These are phyloP conservation scores for Cylindrotheca closterium DNA, from an alignment of 108 stramenopile genomes.

Conservation along the genomic window DNA sequence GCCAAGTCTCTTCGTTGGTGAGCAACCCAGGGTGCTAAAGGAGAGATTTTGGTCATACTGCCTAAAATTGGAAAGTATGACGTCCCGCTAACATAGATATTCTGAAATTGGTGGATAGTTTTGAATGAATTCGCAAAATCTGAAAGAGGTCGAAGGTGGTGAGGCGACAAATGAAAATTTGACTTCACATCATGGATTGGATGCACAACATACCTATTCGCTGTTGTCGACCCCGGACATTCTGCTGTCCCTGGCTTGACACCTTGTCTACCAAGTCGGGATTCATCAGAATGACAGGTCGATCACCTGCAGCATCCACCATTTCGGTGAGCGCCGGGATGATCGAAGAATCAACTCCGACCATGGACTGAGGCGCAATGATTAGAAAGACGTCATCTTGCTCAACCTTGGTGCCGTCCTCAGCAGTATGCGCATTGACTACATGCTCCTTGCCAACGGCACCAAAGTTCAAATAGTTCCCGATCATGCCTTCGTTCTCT, in stretches of 20 bases:
- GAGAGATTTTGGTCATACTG: constrained; percentile 58
- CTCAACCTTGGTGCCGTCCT: constrained; percentile 33
- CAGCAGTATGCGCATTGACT: constrained; percentile 46
- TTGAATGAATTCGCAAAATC: constrained; percentile 78
- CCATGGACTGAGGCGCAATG: constrained; percentile 78
- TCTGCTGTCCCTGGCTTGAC: constrained; percentile 77
- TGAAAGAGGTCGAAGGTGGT: neutral
- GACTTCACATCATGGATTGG: neutral
- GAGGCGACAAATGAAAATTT: neutral
- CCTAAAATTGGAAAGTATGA: constrained; percentile 86
- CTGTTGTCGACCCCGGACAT: constrained; percentile 72
- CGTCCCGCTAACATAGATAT: constrained; percentile 81
- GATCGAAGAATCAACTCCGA: constrained; percentile 76
- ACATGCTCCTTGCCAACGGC: constrained; percentile 79
- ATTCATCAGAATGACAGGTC: constrained; percentile 81
- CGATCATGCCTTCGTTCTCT: constrained; percentile 86
- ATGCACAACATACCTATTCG: constrained; percentile 21
- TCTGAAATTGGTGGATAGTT: constrained; percentile 77
- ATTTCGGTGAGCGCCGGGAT: constrained; percentile 66
- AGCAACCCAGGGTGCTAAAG: constrained; percentile 67
- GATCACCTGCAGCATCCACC: constrained; percentile 81
- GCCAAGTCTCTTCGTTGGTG: constrained; percentile 76
- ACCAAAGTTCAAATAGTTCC: constrained; percentile 78
- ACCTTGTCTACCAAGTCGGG: constrained; percentile 84
- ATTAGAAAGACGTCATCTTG: constrained; percentile 85